These are phyloP conservation scores for Hevea brasiliensis DNA, from an alignment of 345 rosid species.

Conservation along the genomic window DNA sequence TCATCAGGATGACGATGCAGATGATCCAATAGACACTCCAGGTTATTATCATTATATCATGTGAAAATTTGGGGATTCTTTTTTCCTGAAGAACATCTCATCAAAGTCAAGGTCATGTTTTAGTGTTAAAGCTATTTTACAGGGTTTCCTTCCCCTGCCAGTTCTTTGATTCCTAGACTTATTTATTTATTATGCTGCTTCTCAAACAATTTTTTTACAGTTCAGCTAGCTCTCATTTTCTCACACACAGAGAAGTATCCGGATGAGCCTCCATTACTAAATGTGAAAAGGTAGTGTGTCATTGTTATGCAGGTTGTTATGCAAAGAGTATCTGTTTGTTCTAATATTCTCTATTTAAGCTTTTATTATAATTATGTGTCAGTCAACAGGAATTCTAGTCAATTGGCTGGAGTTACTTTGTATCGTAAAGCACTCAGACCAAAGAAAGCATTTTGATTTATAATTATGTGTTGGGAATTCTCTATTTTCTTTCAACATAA, in stretches of 20 bases:
- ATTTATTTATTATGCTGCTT: slow-evolving; percentile 15
- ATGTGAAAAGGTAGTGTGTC: slow-evolving; percentile 62
- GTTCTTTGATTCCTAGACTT: slow-evolving; percentile 9
- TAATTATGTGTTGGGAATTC: no score
- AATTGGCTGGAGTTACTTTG: no score
- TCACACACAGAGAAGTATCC: slow-evolving; percentile 90
- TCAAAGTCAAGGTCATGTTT: slow-evolving; percentile 3
- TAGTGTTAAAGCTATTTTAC: not conserved
- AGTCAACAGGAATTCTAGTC: no score
- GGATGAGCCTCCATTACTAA: slow-evolving; percentile 79
- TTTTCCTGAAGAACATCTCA: not conserved
- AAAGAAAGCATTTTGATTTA: no score
- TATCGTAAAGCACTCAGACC: no score
- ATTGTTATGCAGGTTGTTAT: slow-evolving; percentile 3
- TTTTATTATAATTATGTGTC: no score
- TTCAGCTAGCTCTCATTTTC: slow-evolving; percentile 81
- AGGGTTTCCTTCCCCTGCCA: not conserved
- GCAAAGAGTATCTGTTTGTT: not conserved
- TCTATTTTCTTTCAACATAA: no score
- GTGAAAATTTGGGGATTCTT: not conserved
- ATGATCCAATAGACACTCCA: slow-evolving; percentile 58
- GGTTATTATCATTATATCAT: slow-evolving; percentile 41
- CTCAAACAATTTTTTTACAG: slow-evolving; percentile 52
- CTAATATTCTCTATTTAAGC: not conserved
- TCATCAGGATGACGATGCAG: slow-evolving; percentile 74